Evolutionary conservation across 2,329 filamentous ascomycete genomes (phyloP).

Genomic region (Fusarium transvaalense): DNA sequence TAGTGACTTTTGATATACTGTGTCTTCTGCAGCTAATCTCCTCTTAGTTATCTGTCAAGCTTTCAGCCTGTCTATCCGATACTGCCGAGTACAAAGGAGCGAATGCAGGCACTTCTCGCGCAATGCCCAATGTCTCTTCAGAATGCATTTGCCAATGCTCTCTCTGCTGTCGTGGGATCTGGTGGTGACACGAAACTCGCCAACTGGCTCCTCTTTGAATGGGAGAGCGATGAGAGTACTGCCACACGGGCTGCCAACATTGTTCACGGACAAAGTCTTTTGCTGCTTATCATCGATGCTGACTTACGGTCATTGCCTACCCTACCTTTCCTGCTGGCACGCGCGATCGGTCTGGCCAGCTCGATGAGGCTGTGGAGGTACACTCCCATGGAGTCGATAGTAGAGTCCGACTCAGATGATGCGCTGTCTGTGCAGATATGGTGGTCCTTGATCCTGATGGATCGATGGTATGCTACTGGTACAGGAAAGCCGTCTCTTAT

Average conservation of each 20-base stretch:
- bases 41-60: conserved; percentile 68
- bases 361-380: conserved; percentile 69
- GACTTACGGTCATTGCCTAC: conserved; percentile 66
- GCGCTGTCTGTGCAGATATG: conserved; percentile 74
- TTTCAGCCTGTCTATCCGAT: conserved; percentile 78
- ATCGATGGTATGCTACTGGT: conserved; percentile 79
- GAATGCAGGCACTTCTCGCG: conserved; percentile 67
- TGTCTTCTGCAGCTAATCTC: conserved; percentile 20
- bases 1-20: conserved; percentile 37
- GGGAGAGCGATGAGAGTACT: conserved; percentile 60
- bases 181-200: conserved; percentile 60
- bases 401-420: conserved; percentile 71
- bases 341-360: conserved; percentile 75
- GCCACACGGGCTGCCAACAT: conserved; percentile 60
- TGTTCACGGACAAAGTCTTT: conserved; percentile 74
- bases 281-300: conserved; percentile 75
- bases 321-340: conserved; percentile 67
- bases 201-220: conserved; percentile 63
- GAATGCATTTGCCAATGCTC: conserved; percentile 73
- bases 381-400: conserved; percentile 59
- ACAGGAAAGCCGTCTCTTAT: conserved; percentile 73
- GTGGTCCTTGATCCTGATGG: conserved; percentile 79
- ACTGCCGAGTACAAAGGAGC: conserved; percentile 68
- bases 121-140: conserved; percentile 69
- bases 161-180: conserved; percentile 64